A percentile compares a stretch with the other conserved stretches of the same genome.
These are phyloP conservation scores for Trypanosoma avium DNA, from an alignment of 208 protist genomes.

Conservation along the genomic window DNA sequence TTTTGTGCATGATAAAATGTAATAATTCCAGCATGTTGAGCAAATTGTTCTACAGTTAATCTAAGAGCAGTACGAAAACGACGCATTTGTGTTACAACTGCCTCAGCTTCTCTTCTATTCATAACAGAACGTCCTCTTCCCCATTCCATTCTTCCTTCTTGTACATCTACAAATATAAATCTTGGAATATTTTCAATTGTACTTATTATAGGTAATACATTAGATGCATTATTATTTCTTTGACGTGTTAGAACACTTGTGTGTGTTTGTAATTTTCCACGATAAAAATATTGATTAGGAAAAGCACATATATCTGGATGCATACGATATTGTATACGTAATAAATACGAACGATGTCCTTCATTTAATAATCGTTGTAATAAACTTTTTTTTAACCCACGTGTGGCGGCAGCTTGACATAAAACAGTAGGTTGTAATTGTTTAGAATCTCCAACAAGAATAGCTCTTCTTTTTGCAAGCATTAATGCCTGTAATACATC, in stretches of 20 bases:
- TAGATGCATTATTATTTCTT: too few relatives aligned
- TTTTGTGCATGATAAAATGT: slow-evolving; percentile 85
- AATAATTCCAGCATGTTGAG: slow-evolving; percentile 61
- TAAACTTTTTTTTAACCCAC: slow-evolving; percentile 66
- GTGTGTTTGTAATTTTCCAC: slow-evolving; percentile 50
- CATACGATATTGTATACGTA: slow-evolving; percentile 92
- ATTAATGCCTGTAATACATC: slow-evolving; percentile 75
- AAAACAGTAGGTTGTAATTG: slow-evolving; percentile 92
- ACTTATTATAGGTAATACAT: slow-evolving; percentile 11
- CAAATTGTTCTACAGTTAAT: slow-evolving; percentile 56
- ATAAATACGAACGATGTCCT: slow-evolving; percentile 51
- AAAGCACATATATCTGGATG: slow-evolving; percentile 84
- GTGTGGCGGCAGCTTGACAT: slow-evolving; percentile 41
- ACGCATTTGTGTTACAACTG: slow-evolving; percentile 69
- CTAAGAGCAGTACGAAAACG: slow-evolving; percentile 52
- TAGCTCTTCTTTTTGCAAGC: slow-evolving; percentile 43
- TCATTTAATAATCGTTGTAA: slow-evolving; percentile 74
- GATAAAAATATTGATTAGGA: slow-evolving; percentile 84
- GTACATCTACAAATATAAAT: slow-evolving; percentile 77
- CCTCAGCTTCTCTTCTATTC: slow-evolving; percentile 57
- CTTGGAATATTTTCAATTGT: slow-evolving; percentile 35
- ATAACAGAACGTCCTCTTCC: slow-evolving; percentile 36
- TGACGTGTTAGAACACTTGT: slow-evolving; percentile 31
- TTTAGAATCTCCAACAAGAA: slow-evolving; percentile 89
- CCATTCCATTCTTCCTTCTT: slow-evolving; percentile 44